These are phyloP conservation scores for Biscutella auriculata DNA, from an alignment of 441 rosid species.

Conservation along the genomic window DNA sequence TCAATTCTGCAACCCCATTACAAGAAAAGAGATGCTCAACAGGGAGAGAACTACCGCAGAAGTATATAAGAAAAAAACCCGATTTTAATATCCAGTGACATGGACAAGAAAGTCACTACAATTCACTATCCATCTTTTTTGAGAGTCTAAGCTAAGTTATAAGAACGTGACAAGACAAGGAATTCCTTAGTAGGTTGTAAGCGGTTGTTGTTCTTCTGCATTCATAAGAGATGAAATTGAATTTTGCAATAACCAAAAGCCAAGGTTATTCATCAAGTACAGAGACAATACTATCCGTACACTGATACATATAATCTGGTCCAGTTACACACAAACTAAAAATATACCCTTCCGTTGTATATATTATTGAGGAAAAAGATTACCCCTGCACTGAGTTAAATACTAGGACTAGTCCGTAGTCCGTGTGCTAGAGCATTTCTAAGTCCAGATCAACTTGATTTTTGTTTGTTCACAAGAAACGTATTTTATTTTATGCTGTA, in stretches of 20 bases:
- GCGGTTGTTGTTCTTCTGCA: neutral
- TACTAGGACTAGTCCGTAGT: neutral
- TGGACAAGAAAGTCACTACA: neutral
- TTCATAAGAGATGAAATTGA: neutral
- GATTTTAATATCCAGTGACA: neutral
- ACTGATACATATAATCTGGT: neutral
- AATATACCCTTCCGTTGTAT: neutral
- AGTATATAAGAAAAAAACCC: neutral
- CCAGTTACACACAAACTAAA: neutral
- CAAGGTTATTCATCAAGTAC: neutral
- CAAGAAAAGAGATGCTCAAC: neutral
- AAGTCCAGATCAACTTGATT: too few relatives aligned
- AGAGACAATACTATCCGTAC: neutral
- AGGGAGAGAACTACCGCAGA: too few relatives aligned
- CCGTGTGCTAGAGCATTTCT: neutral
- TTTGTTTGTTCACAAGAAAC: too few relatives aligned
- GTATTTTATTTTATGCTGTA: too few relatives aligned
- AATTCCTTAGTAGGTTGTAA: neutral
- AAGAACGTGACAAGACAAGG: neutral
- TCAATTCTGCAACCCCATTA: neutral
- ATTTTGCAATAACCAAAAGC: neutral
- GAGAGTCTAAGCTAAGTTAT: neutral
- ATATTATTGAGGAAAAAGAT: neutral
- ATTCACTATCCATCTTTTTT: neutral
- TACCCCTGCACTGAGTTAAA: neutral